Evolutionary conservation across 768 basidiomycete genomes (phyloP).

Genomic region (Boletus eberwhitei): DNA sequence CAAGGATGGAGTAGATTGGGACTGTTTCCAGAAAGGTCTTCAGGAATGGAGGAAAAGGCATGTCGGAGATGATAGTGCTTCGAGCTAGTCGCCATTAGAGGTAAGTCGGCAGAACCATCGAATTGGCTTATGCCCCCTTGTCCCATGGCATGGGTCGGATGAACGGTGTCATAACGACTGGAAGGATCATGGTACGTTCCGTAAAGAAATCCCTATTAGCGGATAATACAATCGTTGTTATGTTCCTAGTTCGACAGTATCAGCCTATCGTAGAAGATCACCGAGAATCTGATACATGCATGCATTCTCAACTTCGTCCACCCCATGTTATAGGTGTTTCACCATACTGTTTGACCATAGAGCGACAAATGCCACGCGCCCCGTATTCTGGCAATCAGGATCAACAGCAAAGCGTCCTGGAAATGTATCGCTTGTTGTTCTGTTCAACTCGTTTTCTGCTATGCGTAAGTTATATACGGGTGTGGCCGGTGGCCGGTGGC

Average conservation of each 20-base stretch:
- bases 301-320: neutral
- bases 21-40: conserved; percentile 70
- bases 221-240: neutral
- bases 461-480: neutral
- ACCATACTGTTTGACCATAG: conserved; percentile 2
- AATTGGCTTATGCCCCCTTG: neutral
- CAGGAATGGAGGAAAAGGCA: conserved; percentile 60
- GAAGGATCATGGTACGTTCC: conserved; percentile 7
- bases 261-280: conserved; percentile 11
- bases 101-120: neutral
- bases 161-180: neutral
- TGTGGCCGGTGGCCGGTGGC: conserved; percentile 10
- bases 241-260: neutral
- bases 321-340: neutral
- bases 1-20: conserved; percentile 52
- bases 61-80: conserved; percentile 14
- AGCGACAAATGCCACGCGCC: conserved; percentile 4
- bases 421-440: neutral
- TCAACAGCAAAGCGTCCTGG: neutral
- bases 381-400: neutral
- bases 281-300: neutral
- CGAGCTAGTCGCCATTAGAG: conserved; percentile 4
- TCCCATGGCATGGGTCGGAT: neutral
- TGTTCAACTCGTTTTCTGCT: neutral
- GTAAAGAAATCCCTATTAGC: neutral